These are phyloP conservation scores for Botrytis galanthina DNA, from an alignment of 2,329 filamentous ascomycete genomes.

Conservation along the genomic window DNA sequence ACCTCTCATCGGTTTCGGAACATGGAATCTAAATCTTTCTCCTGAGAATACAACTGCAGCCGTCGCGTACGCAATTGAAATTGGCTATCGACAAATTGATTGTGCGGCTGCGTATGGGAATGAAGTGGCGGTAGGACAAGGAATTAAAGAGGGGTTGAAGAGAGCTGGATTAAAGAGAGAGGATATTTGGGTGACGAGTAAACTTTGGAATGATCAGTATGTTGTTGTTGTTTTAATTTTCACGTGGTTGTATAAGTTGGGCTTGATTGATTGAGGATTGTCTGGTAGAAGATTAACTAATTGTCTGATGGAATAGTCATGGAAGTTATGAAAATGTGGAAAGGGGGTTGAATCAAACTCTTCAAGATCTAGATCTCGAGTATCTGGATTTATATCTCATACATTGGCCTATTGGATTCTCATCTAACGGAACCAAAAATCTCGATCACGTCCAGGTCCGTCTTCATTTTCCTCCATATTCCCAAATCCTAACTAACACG, in stretches of 20 bases:
- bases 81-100: conserved; percentile 32
- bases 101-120: conserved; percentile 27
- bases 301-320: neutral
- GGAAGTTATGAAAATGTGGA: conserved; percentile 10
- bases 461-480: neutral
- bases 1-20: conserved; percentile 21
- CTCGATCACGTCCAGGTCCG: conserved; percentile 4
- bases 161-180: conserved; percentile 23
- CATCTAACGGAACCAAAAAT: conserved; percentile 41
- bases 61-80: conserved; percentile 26
- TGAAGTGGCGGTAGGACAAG: conserved; percentile 27
- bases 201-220: conserved; percentile 30
- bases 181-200: conserved; percentile 33
- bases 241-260: conserved; percentile 38
- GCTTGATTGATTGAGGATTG: no score
- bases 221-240: neutral
- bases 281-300: neutral
- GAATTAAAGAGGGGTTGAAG: conserved; percentile 24
- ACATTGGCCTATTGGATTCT: conserved; percentile 59
- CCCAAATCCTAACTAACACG: conserved; percentile 44
- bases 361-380: conserved; percentile 58
- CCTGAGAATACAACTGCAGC: conserved; percentile 16
- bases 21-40: conserved; percentile 17
- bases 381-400: conserved; percentile 70
- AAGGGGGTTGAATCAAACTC: conserved; percentile 51